These are phyloP conservation scores for Teratosphaeria zuluensis DNA, from an alignment of 2,329 filamentous ascomycete genomes.

Conservation along the genomic window DNA sequence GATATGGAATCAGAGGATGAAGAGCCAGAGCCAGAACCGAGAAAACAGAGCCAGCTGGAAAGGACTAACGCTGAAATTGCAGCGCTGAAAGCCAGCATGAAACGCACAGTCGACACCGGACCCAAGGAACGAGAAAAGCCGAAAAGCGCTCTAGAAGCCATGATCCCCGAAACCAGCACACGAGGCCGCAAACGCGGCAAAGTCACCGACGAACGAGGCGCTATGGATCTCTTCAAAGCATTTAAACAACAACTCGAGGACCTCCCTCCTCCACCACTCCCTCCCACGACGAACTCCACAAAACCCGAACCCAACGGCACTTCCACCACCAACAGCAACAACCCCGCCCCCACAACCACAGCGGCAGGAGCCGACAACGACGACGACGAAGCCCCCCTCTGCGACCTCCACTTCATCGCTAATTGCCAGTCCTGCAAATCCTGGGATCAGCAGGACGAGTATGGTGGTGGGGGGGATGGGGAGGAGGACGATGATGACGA, in stretches of 20 bases:
- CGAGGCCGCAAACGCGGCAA: conserved; percentile 59
- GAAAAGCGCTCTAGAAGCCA: conserved; percentile 59
- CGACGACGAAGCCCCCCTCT: conserved; percentile 61
- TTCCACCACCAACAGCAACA: not conserved
- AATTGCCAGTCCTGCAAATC: conserved; percentile 75
- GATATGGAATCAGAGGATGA: conserved; percentile 9
- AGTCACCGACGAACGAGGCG: conserved; percentile 24
- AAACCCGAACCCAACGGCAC: not conserved
- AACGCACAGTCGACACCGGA: conserved; percentile 42
- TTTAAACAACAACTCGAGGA: conserved; percentile 58
- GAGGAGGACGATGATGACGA: conserved; percentile 44
- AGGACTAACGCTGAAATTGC: conserved; percentile 72
- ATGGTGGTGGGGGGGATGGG: conserved; percentile 42
- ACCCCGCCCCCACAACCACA: conserved; percentile 1
- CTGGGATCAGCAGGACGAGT: conserved; percentile 65
- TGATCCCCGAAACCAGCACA: conserved; percentile 64
- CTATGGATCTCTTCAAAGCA: not conserved
- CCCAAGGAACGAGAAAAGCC: conserved; percentile 41
- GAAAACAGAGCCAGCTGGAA: conserved; percentile 26
- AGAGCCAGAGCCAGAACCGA: conserved; percentile 11
- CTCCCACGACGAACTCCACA: too few species aligned
- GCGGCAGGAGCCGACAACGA: conserved; percentile 40
- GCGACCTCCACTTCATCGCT: conserved; percentile 91
- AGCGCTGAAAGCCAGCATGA: conserved; percentile 72
- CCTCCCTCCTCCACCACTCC: conserved; percentile 16